Base-by-base conservation (phyloP, 139 green algal species). In the Chlorella sp. region DNA sequence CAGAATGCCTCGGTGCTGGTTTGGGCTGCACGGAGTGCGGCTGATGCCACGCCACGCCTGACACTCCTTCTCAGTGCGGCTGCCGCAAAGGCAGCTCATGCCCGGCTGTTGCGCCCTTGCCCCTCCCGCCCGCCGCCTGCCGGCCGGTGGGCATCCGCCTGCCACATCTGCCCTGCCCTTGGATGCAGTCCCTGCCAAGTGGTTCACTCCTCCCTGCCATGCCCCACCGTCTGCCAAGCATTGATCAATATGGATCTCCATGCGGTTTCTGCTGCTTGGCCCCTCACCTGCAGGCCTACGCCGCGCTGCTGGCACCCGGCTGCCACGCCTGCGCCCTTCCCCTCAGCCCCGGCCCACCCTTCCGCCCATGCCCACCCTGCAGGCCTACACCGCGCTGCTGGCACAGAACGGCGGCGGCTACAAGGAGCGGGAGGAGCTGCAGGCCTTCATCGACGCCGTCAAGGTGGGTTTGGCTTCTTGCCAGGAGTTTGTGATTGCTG, bases 301-400 rank as follows among this genome's bases (percentile, higher is more conserved):
- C n/a, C n/a, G n/a, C n/a, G n/a, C n/a, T n/a, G n/a, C n/a, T n/a
- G n/a, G n/a, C n/a, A n/a, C n/a, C n/a, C n/a, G n/a, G n/a, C n/a
- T n/a, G n/a, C n/a, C n/a, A n/a, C n/a, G 51, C 51, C 24, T 20
- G 22, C 14, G 51, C 13, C 14, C 51, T 26, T 2, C 51, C 24
- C 13, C 51, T 60, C 51, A 24, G 4, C 13, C 14, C 51, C n/a
- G n/a, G 51, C 11, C 8, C 46, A 19, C 46, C 46, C 8, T 54
- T 11, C 46, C 8, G 8, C 51, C 51, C 51, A 2, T 60, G 2
- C 9, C 16, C 14, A 3, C 51, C 2, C 4, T 58, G 17, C 81
- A 92, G 87, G 90, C 86, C 34, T 87, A 87, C 65, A 58, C 60
- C 24, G 85, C 87, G 30, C 81, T 94, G 46, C 22, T 76, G 38